These are phyloP conservation scores for Calocybe gangraenosa DNA, from an alignment of 768 basidiomycete genomes.

Conservation along the genomic window DNA sequence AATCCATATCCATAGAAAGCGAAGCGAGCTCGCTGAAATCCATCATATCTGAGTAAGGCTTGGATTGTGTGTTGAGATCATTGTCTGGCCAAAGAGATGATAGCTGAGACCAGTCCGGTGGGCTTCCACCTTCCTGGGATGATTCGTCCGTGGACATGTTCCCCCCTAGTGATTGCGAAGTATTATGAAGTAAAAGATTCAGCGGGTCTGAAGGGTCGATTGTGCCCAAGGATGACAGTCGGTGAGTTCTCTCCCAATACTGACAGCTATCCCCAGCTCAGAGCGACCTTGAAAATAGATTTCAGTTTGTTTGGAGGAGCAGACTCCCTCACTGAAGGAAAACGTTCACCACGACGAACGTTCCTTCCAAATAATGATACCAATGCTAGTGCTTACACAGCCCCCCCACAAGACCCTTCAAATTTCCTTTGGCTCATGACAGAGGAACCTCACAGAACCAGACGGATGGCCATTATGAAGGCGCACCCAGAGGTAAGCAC, in stretches of 20 bases:
- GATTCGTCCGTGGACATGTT: slow-evolving; percentile 34
- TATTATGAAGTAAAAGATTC: slow-evolving; percentile 51
- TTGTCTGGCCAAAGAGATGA: slow-evolving; percentile 45
- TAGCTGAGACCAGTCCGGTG: slow-evolving; percentile 53
- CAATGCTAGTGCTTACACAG: slow-evolving; percentile 37
- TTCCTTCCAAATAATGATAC: slow-evolving; percentile 40
- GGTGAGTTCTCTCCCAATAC: too few species aligned
- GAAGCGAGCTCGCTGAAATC: slow-evolving; percentile 33
- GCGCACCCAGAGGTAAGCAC: slow-evolving; percentile 79
- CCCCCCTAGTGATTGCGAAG: slow-evolving; percentile 23
- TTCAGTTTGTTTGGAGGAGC: slow-evolving; percentile 83
- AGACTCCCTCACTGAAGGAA: slow-evolving; percentile 62
- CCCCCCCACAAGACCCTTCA: slow-evolving; percentile 66
- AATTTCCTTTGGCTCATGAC: slow-evolving; percentile 98
- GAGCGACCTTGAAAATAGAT: too few species aligned
- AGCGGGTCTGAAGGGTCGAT: slow-evolving; percentile 58
- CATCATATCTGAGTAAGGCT: slow-evolving; percentile 37
- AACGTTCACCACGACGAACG: slow-evolving; percentile 49
- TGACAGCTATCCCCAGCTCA: too few species aligned
- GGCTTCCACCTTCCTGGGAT: slow-evolving; percentile 21
- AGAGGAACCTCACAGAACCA: slow-evolving; percentile 91
- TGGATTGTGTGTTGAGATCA: slow-evolving; percentile 22
- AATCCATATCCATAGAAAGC: slow-evolving; percentile 56
- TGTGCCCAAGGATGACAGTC: too few species aligned
- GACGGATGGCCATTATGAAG: slow-evolving; percentile 87